Base-by-base conservation (phyloP, 129 eudicot genomes). In the Kitagawia praeruptora region DNA sequence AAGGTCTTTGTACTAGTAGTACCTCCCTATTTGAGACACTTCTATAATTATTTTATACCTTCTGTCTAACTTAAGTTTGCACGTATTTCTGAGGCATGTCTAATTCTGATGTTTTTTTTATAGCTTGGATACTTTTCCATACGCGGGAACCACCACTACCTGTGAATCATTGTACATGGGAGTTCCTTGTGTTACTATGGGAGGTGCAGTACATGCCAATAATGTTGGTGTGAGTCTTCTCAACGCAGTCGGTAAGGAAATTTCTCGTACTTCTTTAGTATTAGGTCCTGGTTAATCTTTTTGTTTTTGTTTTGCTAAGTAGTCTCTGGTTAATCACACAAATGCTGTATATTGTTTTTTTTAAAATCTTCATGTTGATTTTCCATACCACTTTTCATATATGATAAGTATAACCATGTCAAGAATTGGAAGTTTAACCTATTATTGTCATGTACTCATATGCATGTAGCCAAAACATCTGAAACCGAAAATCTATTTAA, bases 141-240 rank as follows among this genome's bases (percentile, higher is more conserved):
- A 93, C 80, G 97, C 98, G 28, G 98, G 98, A 80, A 93, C 98
- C 70, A 93, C 98, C 70, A 93, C 98, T 54, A 93, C 98, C 21
- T 93, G 98, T 71, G 98, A 93, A 87, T 93, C 98, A 63, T 88
- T 93, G 38, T 93, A 88, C 84, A 93, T 93, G 98, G 98, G 98
- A 77, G 98, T 93, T 72, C 98, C 98, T 13, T 93, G 98, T 80
- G 92, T 93, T 80, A 91, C 98, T 19, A 91, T 93, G 97, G 96
- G 90, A 80, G 98, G 98, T 34, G 82, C 88, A 5, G 92, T 93
- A 67, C 98, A 93, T 78, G 97, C 98, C 75, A 96, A 93, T 82
- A 93, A 93, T 82, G 98, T 93, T 70, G 98, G 98, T 15, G 97
- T 89, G 83, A 91, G 97, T 87, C 97, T 93, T 80, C 89, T 93